Conservation (phyloP, 495 filamentous ascomycete genomes). For the Trichoderma orchidacearum region DNA sequence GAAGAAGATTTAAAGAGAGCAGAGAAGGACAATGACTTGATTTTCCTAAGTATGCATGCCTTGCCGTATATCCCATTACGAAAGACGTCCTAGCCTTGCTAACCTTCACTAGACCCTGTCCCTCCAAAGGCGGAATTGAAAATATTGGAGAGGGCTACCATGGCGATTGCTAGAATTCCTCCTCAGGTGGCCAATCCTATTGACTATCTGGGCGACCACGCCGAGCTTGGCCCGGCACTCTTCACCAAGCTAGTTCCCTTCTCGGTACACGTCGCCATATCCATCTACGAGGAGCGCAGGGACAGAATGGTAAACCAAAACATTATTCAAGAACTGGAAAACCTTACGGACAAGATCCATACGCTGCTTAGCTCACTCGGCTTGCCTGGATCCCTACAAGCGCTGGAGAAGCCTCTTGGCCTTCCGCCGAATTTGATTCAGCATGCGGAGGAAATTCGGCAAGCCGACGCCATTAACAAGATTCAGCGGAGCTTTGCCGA, state of each 20-base stretch:
- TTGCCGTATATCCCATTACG: background rate
- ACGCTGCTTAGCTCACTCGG: constrained; percentile 75
- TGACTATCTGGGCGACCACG: constrained; percentile 64
- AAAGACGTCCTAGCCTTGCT: background rate
- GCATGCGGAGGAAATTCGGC: constrained; percentile 91
- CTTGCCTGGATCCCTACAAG: constrained; percentile 84
- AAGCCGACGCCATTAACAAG: constrained; percentile 69
- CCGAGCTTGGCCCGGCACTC: constrained; percentile 66
- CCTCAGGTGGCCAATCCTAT: constrained; percentile 71
- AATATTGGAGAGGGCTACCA: constrained; percentile 70
- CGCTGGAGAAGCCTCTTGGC: constrained; percentile 86
- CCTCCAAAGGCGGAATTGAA: constrained; percentile 83
- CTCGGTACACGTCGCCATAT: constrained; percentile 86
- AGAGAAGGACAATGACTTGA: constrained; percentile 92
- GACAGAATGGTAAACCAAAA: constrained; percentile 77
- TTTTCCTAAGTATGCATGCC: constrained; percentile 52
- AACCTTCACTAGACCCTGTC: constrained; percentile 42
- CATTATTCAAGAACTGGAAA: constrained; percentile 75
- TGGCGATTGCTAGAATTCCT: constrained; percentile 72
- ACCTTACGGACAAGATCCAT: constrained; percentile 64
- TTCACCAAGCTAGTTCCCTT: constrained; percentile 92
- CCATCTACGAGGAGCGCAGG: constrained; percentile 84
- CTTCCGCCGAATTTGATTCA: constrained; percentile 72
- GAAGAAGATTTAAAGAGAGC: constrained; percentile 80
- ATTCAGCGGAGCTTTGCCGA: constrained; percentile 69